phyloP scores from a whole-genome alignment of 495 filamentous ascomycete genomes.

The Astrothelium subdiscretum region DNA sequence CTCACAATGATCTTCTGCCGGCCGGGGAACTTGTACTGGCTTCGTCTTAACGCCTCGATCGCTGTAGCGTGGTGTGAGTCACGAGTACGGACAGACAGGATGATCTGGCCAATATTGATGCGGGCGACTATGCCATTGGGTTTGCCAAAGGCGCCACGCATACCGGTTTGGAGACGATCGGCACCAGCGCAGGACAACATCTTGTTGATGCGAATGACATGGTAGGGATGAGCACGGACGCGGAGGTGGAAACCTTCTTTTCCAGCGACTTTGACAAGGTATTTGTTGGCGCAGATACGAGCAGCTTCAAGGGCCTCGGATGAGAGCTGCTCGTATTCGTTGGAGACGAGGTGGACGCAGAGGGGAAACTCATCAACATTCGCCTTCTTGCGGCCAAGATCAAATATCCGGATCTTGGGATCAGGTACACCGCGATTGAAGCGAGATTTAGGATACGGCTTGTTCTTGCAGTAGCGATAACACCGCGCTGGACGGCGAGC shows the following conservation, averaged over 20 bases:
- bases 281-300: slow-evolving; percentile 99
- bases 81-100: slow-evolving; percentile 91
- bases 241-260: slow-evolving; percentile 99
- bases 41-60: slow-evolving; percentile 95
- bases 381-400: slow-evolving; percentile 97
- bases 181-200: slow-evolving; percentile 99
- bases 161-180: slow-evolving; percentile 99
- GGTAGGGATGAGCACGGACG: slow-evolving; percentile 96
- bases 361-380: slow-evolving; percentile 97
- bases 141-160: slow-evolving; percentile 99
- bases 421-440: slow-evolving; percentile 99
- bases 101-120: slow-evolving; percentile 98
- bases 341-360: slow-evolving; percentile 97
- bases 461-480: slow-evolving; percentile 99
- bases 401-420: slow-evolving; percentile 97
- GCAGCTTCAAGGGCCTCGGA: slow-evolving; percentile 98
- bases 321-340: slow-evolving; percentile 98
- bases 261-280: slow-evolving; percentile 91
- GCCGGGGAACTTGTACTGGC: slow-evolving; percentile 99
- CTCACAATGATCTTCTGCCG: slow-evolving; percentile 99
- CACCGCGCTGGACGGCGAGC: slow-evolving; percentile 96
- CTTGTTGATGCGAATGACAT: slow-evolving; percentile 99
- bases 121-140: slow-evolving; percentile 94
- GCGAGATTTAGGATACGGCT: slow-evolving; percentile 98
- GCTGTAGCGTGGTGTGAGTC: slow-evolving; percentile 81